Evolutionary conservation across 2,329 filamentous ascomycete species (phyloP), one percentile per base, ranked within the genome.

Genomic region (Fusarium brevicatenulatum): DNA sequence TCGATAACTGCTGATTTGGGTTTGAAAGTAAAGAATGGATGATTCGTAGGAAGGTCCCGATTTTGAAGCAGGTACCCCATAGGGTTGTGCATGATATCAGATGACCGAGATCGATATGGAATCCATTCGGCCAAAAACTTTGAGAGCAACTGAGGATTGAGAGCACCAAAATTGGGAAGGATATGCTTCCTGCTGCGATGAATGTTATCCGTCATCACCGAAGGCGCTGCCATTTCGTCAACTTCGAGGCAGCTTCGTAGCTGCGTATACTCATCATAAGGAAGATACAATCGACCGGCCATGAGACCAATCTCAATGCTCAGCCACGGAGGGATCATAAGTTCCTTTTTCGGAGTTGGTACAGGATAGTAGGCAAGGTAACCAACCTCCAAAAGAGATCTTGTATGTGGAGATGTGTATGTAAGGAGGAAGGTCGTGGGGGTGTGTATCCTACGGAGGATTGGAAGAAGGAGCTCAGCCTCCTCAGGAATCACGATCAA

Each of bases 381-480:
- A 3, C 46, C 57, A 4, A 64, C 46, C 13, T 25, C 44, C 21
- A 60, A 13, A 7, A 64, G 46, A 18, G 61, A 52, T n/a, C 39
- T 61, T 15, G 44, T 62, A 4, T 39, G 7, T 23, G 61, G 21
- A 4, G 44, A 15, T 3, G 55, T 25, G 21, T 64, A 52, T 0
- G 61, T 28, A 21, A 64, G 56, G 11, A 64, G 44, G 11, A 19
- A 64, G 1, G 39, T n/a, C 7, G 9, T 15, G 25, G 21, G 23
- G 5, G 6, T 28, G 23, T 11, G 19, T 28, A 23, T 25, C 39
- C 25, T 61, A 2, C 44, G 56, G 2, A 64, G 55, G 3, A 4
- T 61, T 11, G 44, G 44, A 18, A 64, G 37, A 32, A 64, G 61
- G 2, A 64, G 55, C 21, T 64, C 61, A n/a, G 61, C 55, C 6